Evolutionary conservation across 2,329 filamentous ascomycete genomes (phyloP).

Genomic region (Botrytis cinerea): DNA sequence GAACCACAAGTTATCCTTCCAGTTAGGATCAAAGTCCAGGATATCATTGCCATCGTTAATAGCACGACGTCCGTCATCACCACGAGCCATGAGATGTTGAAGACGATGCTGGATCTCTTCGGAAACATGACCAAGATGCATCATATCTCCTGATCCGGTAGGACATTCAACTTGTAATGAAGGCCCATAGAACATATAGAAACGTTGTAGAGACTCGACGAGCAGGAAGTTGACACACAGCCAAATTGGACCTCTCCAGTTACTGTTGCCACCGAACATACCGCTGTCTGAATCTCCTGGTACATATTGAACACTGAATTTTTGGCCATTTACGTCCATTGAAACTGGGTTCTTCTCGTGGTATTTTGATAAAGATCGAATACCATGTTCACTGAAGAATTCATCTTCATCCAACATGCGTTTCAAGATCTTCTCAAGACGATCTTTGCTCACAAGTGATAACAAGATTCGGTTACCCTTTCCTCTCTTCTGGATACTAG

Average conservation of each 20-base stretch:
- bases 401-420: constrained; percentile 94
- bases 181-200: constrained; percentile 94
- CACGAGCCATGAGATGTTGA: constrained; percentile 85
- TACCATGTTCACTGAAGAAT: constrained; percentile 87
- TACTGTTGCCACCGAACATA: constrained; percentile 95
- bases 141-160: constrained; percentile 87
- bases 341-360: constrained; percentile 89
- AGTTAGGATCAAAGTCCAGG: constrained; percentile 88
- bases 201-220: constrained; percentile 90
- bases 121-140: constrained; percentile 93
- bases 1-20: constrained; percentile 94
- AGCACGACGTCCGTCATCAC: constrained; percentile 82
- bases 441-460: constrained; percentile 88
- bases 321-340: constrained; percentile 93
- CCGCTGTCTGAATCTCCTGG: constrained; percentile 96
- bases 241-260: constrained; percentile 97
- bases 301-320: constrained; percentile 84
- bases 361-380: constrained; percentile 87
- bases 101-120: constrained; percentile 94
- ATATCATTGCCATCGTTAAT: constrained; percentile 83
- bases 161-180: constrained; percentile 90
- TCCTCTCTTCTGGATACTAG: constrained; percentile 85
- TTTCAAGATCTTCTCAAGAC: constrained; percentile 84
- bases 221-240: constrained; percentile 93
- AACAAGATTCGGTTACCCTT: constrained; percentile 87